Base-by-base conservation (phyloP, 2,329 filamentous ascomycete species). In the Penicillium fuscoglaucum region DNA sequence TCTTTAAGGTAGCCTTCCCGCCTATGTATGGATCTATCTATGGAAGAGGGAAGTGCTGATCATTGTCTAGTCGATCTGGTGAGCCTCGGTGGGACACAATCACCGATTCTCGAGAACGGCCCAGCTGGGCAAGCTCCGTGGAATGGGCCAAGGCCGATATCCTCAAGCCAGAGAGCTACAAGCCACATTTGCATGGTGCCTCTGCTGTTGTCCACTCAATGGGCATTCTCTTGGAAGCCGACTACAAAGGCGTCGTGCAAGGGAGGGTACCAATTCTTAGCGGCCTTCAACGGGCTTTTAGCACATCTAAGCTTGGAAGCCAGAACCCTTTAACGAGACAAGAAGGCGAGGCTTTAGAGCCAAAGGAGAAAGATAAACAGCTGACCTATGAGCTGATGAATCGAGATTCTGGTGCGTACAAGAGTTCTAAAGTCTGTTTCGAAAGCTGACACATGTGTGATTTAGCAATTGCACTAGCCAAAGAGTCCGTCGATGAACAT, bases 321-420 rank as follows among this genome's bases (percentile, higher is more conserved):
- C 85, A 85, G 54, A 90, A 96, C 73, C 91, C 90, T 2, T 80
- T 96, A 19, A 83, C 88, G 60, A 82, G 83, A 53, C 79, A 80
- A 52, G 74, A 81, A 43, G 85, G 82, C 49, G 83, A 84, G 61
- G 82, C 84, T 60, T 82, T 93, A 65, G 82, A 83, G 65, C 83
- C 87, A 1, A 81, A 86, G 52, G 87, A 90, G 73, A 83, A 80
- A 46, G 86, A 87, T 66, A 87, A 87, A 28, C 90, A 95, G 76
- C 82, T 96, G 68, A 97, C 93, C 19, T 99, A 99, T 79, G 95
- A 98, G 79, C 83, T 92, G 60, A 97, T 99, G 91, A 99, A 99
- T 78, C 85, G 95, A 57, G 93, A 98, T 78, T 83, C 83, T 44
- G 82, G 82, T 84, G 70, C 33, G 72, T 70, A 50, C 31, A 48